Base-by-base conservation (phyloP, 495 filamentous ascomycete species). In the Amniculicola lignicola region DNA sequence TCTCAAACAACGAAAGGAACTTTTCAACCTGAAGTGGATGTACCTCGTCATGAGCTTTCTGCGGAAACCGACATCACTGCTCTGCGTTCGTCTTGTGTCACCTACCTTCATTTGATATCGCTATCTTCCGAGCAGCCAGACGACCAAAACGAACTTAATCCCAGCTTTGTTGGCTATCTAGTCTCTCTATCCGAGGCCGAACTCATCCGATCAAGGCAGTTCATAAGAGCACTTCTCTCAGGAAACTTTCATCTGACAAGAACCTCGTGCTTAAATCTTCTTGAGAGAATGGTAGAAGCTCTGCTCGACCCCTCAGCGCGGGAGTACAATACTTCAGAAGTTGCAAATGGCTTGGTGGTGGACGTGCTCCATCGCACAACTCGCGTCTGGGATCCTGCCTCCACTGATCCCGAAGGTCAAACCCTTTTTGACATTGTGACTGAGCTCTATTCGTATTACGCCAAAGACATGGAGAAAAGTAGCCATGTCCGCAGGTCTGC, bases 391-490 rank as follows among this genome's bases (percentile, higher is more conserved):
- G 77, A 75, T 35, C 72, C 70, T 1, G 72, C 71, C 12, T 68
- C 72, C 21, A 75, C 76, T 27, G 74, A 80, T n/a, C 68, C 22
- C 3, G 57, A 61, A 29, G 25, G 16, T 1, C 51, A 44, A 42
- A 41, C 50, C n/a, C 28, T 94, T 15, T 75, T 74, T 14, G 77
- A 80, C 0, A 74, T 77, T 48, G 88, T 82, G 22, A 77, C 81
- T 40, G 83, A 89, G 38, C 67, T 97, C n/a, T 97, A 96, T 69
- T 68, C 76, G 18, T 91, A 87, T 79, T 84, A 92, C 59, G 78
- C 89, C 18, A 81, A 80, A 28, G 75, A 73, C 15, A 76, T 81
- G 1, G 63, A 95, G 14, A 74, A 79, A 23, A 83, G 77, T 41
- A 79, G 78, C 15, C n/a, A n/a, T n/a, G 78, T 82, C 2, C 39